A percentile compares a stretch with the other conserved stretches of the same genome.
These are phyloP conservation scores for Naganishia liquefaciens DNA, from an alignment of 1,284 basidiomycete genomes.

Conservation along the genomic window DNA sequence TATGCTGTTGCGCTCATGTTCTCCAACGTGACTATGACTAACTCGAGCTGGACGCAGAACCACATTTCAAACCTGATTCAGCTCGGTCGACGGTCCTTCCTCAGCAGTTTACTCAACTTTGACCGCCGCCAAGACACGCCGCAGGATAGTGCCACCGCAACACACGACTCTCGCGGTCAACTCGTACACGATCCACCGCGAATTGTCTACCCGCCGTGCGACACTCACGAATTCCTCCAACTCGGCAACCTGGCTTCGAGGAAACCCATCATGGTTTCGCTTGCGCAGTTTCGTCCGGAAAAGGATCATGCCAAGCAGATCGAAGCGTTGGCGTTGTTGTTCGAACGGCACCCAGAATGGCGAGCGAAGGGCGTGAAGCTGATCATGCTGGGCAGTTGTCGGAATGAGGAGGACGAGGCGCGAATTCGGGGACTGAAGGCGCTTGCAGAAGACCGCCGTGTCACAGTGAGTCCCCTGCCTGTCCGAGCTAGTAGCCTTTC, in stretches of 20 bases:
- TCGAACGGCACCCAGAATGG: constrained; percentile 64
- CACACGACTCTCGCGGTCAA: constrained; percentile 4
- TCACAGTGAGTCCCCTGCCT: constrained; percentile 61
- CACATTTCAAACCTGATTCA: constrained; percentile 74
- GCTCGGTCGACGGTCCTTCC: constrained; percentile 36
- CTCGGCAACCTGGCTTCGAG: constrained; percentile 64
- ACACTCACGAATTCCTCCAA: constrained; percentile 70
- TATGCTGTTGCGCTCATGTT: constrained; percentile 75
- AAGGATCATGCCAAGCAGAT: constrained; percentile 90
- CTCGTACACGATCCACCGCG: constrained; percentile 24
- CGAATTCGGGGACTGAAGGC: constrained; percentile 66
- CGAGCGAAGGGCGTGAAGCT: constrained; percentile 38
- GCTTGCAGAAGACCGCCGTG: constrained; percentile 64
- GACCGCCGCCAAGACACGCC: constrained; percentile 31
- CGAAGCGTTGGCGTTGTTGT: constrained; percentile 65
- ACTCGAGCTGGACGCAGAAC: constrained; percentile 90
- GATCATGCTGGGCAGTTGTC: constrained; percentile 69
- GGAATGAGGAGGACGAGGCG: constrained; percentile 72
- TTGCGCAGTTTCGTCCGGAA: constrained; percentile 96
- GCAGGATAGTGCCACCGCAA: background rate
- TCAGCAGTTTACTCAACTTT: constrained; percentile 43
- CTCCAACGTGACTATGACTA: constrained; percentile 77
- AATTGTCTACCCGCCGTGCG: constrained; percentile 89
- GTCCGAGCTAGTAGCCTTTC: too few species aligned
- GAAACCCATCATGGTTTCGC: constrained; percentile 71